A percentile compares a stretch with the other conserved stretches of the same genome.
Conservation (phyloP, 2,329 filamentous ascomycete genomes). For the Pyrenochaeta sp. region DNA sequence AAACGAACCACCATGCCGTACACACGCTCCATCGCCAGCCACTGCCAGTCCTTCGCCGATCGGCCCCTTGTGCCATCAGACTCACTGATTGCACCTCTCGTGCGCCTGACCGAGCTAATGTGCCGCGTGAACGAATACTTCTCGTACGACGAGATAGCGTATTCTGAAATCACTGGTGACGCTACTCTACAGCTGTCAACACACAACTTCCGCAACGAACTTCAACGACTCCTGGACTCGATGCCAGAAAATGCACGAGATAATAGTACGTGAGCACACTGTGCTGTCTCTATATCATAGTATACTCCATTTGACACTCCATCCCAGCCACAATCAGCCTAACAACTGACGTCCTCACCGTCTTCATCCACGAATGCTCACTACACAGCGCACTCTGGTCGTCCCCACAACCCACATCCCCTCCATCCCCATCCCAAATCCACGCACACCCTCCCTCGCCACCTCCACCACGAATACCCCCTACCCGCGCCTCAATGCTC, state of each 20-base stretch:
- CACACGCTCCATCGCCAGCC: constrained; percentile 25
- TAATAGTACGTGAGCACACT: constrained; percentile 8
- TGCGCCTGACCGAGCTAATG: constrained; percentile 21
- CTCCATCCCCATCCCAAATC: no score
- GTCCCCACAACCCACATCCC: no score
- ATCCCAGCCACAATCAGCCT: constrained; percentile 2
- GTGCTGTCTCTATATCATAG: no score
- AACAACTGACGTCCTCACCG: constrained; percentile 9
- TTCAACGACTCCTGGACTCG: constrained; percentile 14
- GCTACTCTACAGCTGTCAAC: constrained; percentile 20
- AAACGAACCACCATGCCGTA: constrained; percentile 18
- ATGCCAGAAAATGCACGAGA: neutral
- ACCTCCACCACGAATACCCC: no score
- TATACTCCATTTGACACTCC: no score
- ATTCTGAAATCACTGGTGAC: constrained; percentile 25
- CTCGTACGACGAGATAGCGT: constrained; percentile 29
- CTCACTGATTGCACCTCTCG: constrained; percentile 21
- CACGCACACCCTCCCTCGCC: no score
- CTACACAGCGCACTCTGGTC: constrained; percentile 27
- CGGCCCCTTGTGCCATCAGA: constrained; percentile 16
- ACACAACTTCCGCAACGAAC: constrained; percentile 21
- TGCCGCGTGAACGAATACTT: constrained; percentile 26
- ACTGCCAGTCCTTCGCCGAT: constrained; percentile 14
- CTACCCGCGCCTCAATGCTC: no score
- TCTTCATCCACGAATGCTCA: constrained; percentile 31